Percentiles rank a stretch among this genome's conserved stretches.
Conservation (phyloP, 129 eudicot species). For the Daucus carota region DNA sequence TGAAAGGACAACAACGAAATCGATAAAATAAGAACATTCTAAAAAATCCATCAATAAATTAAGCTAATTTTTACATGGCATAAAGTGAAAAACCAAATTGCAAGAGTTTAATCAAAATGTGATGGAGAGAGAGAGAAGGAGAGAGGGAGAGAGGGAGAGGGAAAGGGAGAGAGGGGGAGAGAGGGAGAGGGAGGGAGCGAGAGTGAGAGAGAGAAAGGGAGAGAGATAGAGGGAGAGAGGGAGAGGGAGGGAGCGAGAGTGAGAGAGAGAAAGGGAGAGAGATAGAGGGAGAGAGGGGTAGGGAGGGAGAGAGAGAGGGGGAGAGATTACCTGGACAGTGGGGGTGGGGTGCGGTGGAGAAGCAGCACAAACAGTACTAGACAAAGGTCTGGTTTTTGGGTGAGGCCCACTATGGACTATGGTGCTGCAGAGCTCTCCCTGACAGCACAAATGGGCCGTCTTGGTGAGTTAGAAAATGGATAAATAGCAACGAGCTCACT, state of each 20-base stretch:
- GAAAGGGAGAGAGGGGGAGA: neutral
- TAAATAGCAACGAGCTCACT: too few relatives aligned
- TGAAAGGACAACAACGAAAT: neutral
- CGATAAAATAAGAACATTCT: neutral
- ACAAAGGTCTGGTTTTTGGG: constrained; percentile 20
- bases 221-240: neutral
- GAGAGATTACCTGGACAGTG: constrained; percentile 47
- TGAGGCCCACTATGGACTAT: neutral
- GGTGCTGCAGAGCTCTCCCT: constrained; percentile 28
- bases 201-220: neutral
- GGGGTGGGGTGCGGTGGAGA: constrained; percentile 37
- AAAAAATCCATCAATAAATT: neutral
- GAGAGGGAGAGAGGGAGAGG: neutral
- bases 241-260: neutral
- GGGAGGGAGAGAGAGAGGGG: neutral
- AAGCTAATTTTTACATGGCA: neutral
- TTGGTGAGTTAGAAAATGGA: constrained; percentile 26
- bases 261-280: too few relatives aligned
- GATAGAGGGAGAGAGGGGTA: too few relatives aligned
- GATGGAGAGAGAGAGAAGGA: neutral
- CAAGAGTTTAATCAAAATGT: neutral
- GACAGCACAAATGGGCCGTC: constrained; percentile 22
- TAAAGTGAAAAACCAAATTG: neutral
- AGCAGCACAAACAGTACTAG: constrained; percentile 24
- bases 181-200: neutral